Evolutionary conservation across 305 asterid genomes (phyloP).

Genomic region (Fraxinus nigra): DNA sequence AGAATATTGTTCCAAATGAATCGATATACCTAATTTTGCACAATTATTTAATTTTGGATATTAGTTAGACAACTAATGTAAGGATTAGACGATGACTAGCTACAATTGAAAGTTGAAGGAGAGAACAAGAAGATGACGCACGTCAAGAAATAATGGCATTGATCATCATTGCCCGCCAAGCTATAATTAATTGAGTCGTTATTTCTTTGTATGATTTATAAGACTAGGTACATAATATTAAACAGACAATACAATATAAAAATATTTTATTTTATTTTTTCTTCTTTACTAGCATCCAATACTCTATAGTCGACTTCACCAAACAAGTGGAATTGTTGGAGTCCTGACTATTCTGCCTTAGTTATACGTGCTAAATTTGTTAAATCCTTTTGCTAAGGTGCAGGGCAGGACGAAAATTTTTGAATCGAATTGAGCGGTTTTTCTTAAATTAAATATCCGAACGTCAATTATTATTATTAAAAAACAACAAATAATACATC

Average conservation of each 20-base stretch:
- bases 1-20: too few species aligned
- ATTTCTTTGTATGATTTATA: neutral
- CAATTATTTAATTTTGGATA: too few species aligned
- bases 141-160: neutral
- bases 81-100: too few species aligned
- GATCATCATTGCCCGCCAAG: neutral
- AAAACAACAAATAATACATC: neutral
- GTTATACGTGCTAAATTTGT: neutral
- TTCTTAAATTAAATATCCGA: too few species aligned
- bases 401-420: too few species aligned
- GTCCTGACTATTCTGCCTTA: neutral
- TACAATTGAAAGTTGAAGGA: neutral
- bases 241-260: neutral
- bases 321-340: neutral
- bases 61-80: too few species aligned
- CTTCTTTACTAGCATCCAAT: neutral
- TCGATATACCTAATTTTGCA: too few species aligned
- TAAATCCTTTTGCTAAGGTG: neutral
- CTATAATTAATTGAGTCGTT: neutral
- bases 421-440: too few species aligned
- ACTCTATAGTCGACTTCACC: neutral
- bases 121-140: neutral
- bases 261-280: neutral
- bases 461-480: neutral
- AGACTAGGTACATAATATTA: neutral